These are phyloP conservation scores for Phytophthora pseudosyringae DNA, from an alignment of 352 stramenopile genomes.

Conservation along the genomic window DNA sequence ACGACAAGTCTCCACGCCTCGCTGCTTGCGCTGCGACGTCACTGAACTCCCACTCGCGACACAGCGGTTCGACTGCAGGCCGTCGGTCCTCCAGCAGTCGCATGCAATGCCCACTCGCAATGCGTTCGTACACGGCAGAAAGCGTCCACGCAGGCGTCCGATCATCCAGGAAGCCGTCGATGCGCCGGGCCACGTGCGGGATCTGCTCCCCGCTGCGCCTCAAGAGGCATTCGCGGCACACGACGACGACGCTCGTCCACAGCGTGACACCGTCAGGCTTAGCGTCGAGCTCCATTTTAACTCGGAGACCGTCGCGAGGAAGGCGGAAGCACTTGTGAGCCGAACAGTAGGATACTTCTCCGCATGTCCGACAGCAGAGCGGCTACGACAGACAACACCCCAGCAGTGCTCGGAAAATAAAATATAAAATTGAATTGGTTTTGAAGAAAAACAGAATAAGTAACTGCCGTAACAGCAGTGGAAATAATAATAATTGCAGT, in stretches of 20 bases:
- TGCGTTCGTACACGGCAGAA: slow-evolving; percentile 17
- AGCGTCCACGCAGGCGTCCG: slow-evolving; percentile 9
- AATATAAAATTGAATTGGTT: too few relatives aligned
- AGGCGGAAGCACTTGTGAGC: slow-evolving; percentile 22
- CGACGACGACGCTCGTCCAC: slow-evolving; percentile 26
- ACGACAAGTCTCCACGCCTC: slow-evolving; percentile 14
- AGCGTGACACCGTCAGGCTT: not conserved
- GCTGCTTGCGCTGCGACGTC: slow-evolving; percentile 8
- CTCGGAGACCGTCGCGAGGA: slow-evolving; percentile 1
- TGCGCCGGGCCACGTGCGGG: slow-evolving; percentile 17
- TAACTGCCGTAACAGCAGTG: too few relatives aligned
- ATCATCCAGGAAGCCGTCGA: slow-evolving; percentile 24
- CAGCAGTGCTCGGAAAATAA: not conserved
- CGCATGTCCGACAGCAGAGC: not conserved
- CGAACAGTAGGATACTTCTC: slow-evolving; percentile 12
- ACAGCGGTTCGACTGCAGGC: slow-evolving; percentile 6
- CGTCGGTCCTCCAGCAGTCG: slow-evolving; percentile 15
- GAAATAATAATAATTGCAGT: too few relatives aligned
- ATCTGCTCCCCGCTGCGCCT: slow-evolving; percentile 25
- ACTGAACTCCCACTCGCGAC: slow-evolving; percentile 29
- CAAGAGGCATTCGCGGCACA: slow-evolving; percentile 27
- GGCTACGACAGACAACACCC: slow-evolving; percentile 12
- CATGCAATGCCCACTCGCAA: slow-evolving; percentile 31
- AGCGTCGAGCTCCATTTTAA: slow-evolving; percentile 4
- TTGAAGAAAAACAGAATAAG: too few relatives aligned